Percentiles rank a stretch among this genome's conserved stretches.
Conservation (phyloP, 352 stramenopile genomes). For the Thalassiosira hispida region DNA sequence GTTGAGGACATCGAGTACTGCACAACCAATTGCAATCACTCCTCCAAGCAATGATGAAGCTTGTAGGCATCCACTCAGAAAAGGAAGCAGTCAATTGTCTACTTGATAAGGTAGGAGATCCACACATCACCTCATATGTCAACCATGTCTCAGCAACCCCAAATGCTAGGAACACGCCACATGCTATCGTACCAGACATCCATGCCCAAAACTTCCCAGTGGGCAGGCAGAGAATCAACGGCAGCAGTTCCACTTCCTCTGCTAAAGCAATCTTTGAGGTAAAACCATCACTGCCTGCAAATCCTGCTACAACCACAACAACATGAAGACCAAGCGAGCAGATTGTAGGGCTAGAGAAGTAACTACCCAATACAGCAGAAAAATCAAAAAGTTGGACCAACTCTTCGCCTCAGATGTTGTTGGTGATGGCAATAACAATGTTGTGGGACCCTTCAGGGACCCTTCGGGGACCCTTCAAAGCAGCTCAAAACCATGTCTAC, state of each 20-base stretch:
- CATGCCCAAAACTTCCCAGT: slow-evolving; percentile 8
- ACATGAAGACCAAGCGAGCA: background rate
- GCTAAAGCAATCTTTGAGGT: slow-evolving; percentile 14
- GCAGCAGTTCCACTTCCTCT: background rate
- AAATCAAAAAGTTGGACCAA: background rate
- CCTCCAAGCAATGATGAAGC: slow-evolving; percentile 6
- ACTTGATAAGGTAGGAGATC: background rate
- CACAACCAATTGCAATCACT: background rate
- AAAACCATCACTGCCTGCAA: slow-evolving; percentile 8
- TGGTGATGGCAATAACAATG: background rate
- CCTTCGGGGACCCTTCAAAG: too few relatives aligned
- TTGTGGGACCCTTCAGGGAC: slow-evolving; percentile 17
- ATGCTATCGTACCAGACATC: slow-evolving; percentile 13
- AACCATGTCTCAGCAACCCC: background rate
- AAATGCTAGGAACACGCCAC: background rate
- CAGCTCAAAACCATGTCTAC: too few relatives aligned
- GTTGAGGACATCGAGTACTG: background rate
- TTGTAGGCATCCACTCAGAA: background rate
- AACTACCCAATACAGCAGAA: background rate
- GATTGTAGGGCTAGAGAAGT: background rate
- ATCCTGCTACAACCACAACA: slow-evolving; percentile 12
- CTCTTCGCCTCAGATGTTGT: background rate
- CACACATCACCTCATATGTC: background rate
- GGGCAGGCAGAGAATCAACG: slow-evolving; percentile 1
- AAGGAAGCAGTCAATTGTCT: background rate